Conservation (phyloP, 495 filamentous ascomycete genomes). For the Penicillium robsamsonii region DNA sequence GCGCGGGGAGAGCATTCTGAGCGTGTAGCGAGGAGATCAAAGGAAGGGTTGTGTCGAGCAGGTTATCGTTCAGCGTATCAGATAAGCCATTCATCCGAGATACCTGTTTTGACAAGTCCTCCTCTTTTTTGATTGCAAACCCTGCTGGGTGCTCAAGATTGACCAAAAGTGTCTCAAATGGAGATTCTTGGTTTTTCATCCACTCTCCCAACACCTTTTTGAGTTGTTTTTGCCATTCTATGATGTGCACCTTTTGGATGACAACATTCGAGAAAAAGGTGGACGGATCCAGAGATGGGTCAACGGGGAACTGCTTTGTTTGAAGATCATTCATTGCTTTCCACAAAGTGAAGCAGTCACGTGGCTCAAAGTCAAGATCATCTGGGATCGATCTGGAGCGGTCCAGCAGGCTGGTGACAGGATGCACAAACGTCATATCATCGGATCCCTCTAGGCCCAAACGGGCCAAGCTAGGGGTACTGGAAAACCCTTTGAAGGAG, state of each 20-base stretch:
- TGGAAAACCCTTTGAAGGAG: slow-evolving; percentile 54
- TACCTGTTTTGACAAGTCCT: slow-evolving; percentile 9
- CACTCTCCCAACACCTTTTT: slow-evolving; percentile 58
- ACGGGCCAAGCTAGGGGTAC: slow-evolving; percentile 33
- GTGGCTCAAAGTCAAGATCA: slow-evolving; percentile 66
- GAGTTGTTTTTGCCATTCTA: slow-evolving; percentile 61
- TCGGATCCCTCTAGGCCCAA: slow-evolving; percentile 53
- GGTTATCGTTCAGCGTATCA: background rate
- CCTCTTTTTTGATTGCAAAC: background rate
- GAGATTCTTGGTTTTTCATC: slow-evolving; percentile 59
- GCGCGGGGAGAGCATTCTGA: slow-evolving; percentile 64
- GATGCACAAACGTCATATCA: slow-evolving; percentile 64
- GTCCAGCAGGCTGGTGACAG: slow-evolving; percentile 60
- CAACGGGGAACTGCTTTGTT: slow-evolving; percentile 45
- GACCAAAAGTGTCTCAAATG: slow-evolving; percentile 57
- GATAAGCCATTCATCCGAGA: background rate
- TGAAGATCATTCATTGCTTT: slow-evolving; percentile 54
- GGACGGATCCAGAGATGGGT: slow-evolving; percentile 46
- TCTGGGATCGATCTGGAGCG: slow-evolving; percentile 56
- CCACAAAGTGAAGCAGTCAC: slow-evolving; percentile 68
- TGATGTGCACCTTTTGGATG: slow-evolving; percentile 59
- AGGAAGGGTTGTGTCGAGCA: slow-evolving; percentile 53
- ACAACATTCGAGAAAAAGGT: slow-evolving; percentile 39
- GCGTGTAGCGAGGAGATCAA: slow-evolving; percentile 60
- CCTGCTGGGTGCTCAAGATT: slow-evolving; percentile 17